Evolutionary conservation across 139 green algal genomes (phyloP).

Genomic region (Haematococcus sp.): DNA sequence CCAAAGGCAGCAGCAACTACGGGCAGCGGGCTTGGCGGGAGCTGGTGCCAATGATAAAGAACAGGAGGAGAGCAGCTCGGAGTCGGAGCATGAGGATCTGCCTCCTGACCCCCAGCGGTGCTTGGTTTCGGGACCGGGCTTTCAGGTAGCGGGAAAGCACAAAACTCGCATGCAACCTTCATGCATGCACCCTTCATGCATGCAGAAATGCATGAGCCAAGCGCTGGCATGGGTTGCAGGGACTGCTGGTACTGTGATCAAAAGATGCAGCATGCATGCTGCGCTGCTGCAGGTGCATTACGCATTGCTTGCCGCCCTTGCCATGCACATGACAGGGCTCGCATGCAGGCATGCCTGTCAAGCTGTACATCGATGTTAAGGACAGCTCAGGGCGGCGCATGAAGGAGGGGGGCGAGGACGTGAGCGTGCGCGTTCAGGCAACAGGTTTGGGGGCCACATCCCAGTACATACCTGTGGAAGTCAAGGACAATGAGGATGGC

Average conservation of each 20-base stretch:
- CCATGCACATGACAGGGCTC: slow-evolving; percentile 9
- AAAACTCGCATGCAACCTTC: not conserved
- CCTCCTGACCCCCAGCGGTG: slow-evolving; percentile 26
- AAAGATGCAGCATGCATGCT: not conserved
- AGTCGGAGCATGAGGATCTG: slow-evolving; percentile 13
- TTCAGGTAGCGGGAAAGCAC: slow-evolving; percentile 4
- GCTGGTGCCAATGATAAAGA: slow-evolving; percentile 4
- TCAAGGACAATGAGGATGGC: slow-evolving; percentile 78
- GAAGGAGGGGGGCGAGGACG: slow-evolving; percentile 41
- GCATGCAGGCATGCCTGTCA: slow-evolving; percentile 24
- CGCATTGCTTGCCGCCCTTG: not conserved
- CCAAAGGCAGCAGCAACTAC: too few relatives aligned
- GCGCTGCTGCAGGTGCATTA: not conserved
- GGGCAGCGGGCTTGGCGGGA: too few relatives aligned
- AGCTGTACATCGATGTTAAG: slow-evolving; percentile 34
- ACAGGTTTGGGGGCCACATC: not conserved
- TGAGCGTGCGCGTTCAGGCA: slow-evolving; percentile 34
- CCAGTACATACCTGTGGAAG: slow-evolving; percentile 20
- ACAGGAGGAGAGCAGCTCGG: not conserved
- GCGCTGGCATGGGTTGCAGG: too few relatives aligned
- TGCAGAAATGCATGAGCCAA: not conserved
- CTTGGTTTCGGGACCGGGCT: slow-evolving; percentile 37
- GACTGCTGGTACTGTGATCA: too few relatives aligned
- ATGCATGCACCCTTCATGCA: not conserved
- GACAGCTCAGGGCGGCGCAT: slow-evolving; percentile 21